Conservation (phyloP, 2,329 filamentous ascomycete genomes). For the Ophiocordyceps australis region DNA sequence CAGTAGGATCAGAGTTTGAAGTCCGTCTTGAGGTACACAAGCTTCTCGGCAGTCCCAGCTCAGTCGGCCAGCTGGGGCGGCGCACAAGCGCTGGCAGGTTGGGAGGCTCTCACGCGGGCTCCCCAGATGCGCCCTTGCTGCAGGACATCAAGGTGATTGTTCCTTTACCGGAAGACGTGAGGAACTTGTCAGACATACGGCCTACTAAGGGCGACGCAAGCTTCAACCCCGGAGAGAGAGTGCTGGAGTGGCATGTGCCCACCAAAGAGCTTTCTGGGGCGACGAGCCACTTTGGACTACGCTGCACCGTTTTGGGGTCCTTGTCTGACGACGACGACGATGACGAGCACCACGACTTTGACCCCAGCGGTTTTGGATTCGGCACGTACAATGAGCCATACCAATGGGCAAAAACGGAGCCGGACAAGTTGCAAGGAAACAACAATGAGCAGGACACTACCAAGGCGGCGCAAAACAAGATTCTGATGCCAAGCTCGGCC, state of each 20-base stretch:
- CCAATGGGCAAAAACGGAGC: conserved; percentile 23
- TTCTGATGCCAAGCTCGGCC: conserved; percentile 64
- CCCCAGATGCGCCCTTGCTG: conserved; percentile 39
- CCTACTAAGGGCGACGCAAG: conserved; percentile 68
- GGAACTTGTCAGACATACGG: conserved; percentile 68
- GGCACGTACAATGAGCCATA: conserved; percentile 36
- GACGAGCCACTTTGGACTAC: conserved; percentile 51
- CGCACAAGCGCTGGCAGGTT: conserved; percentile 21
- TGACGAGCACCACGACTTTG: conserved; percentile 25
- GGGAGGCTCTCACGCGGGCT: conserved; percentile 28
- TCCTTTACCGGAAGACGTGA: conserved; percentile 60
- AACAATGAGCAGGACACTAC: conserved; percentile 31
- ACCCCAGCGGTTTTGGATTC: conserved; percentile 33
- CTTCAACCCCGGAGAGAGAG: conserved; percentile 54
- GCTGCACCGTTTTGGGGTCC: conserved; percentile 61
- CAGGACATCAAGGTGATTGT: conserved; percentile 66
- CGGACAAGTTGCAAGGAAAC: conserved; percentile 10
- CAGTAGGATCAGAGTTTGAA: conserved; percentile 69
- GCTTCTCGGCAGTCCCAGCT: conserved; percentile 30
- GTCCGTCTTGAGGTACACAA: conserved; percentile 58
- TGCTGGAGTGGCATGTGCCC: conserved; percentile 69
- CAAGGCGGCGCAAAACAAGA: conserved; percentile 49
- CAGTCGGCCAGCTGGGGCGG: conserved; percentile 19
- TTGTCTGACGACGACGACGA: conserved; percentile 31
- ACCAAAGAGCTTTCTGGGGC: conserved; percentile 56